Evolutionary conservation across 306 rosid species (phyloP), one percentile per base, ranked within the genome.

Genomic region (Purshia tridentata): DNA sequence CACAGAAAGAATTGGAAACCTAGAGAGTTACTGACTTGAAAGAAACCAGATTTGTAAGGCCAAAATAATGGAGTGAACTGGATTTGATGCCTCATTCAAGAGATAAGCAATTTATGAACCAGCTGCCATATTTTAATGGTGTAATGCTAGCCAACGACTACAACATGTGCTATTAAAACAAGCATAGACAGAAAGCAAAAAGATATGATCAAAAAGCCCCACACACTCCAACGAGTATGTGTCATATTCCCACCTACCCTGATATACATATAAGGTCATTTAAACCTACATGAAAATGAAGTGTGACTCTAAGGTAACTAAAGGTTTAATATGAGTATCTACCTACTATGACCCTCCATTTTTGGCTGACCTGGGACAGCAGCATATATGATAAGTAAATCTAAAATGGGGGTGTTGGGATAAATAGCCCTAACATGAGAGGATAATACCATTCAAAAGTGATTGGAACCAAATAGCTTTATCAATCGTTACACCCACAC

Each of bases 341-440:
- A 51, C 54, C 40, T 18, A 8, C 6, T 62, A 4, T n/a, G 5
- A 60, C 9, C 44, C 55, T 20, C 46, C 69, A 49, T 62, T 13
- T 52, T 69, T 69, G 40, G 40, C 52, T 19, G 63, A 53, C 18
- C 6, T 39, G 0, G 39, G n/a, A 65, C 23, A 23, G 7, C 71
- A 14, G 14, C 1, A 14, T 8, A 67, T 15, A 67, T 3, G 6
- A 65, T 23, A 67, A 47, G 56, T 29, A 66, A 66, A 66, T 35
- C 14, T 15, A 19, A 65, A 47, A 41, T 29, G 14, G 48, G 23
- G 13, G 14, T 12, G 8, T 16, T 44, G 16, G 44, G 55, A 10
- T 15, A 50, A 67, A 72, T 58, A 72, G 47, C 58, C 35, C 35
- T 7, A 61, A 18, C 57, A 66, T 3, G 71, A 47, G 55, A 16